These are phyloP conservation scores for Piper betle DNA, from an alignment of 164 flowering plant species.

Conservation along the genomic window DNA sequence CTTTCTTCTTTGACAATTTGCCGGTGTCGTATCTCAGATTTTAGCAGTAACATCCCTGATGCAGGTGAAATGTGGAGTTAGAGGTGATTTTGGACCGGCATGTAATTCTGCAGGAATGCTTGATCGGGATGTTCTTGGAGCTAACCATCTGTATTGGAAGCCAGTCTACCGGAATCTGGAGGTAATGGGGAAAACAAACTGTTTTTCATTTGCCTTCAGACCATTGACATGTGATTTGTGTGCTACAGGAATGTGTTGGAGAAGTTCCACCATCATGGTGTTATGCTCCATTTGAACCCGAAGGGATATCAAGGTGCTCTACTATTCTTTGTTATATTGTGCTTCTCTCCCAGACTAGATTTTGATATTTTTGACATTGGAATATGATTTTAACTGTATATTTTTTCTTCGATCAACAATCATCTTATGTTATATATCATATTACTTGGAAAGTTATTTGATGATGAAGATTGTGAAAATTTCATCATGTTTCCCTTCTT, in stretches of 20 bases:
- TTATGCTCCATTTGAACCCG: conserved; percentile 70
- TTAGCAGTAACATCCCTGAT: background rate
- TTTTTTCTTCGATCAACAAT: too few species aligned
- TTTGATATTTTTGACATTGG: too few species aligned
- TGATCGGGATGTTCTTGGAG: conserved; percentile 50
- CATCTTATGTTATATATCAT: too few species aligned
- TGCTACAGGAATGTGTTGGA: conserved; percentile 40
- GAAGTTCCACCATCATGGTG: conserved; percentile 56
- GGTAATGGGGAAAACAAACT: conserved; percentile 15
- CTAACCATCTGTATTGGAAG: conserved; percentile 41
- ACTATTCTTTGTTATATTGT: background rate
- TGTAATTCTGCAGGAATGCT: conserved; percentile 75
- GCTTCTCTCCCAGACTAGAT: background rate
- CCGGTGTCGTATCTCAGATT: background rate
- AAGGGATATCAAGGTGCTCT: conserved; percentile 62
- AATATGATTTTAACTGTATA: too few species aligned
- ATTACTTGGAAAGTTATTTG: too few species aligned
- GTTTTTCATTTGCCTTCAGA: background rate
- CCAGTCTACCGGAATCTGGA: conserved; percentile 52
- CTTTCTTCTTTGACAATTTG: background rate
- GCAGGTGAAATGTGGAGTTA: conserved; percentile 48
- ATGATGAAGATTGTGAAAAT: too few species aligned
- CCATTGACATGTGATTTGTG: conserved; percentile 3
- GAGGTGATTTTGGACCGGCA: conserved; percentile 69
- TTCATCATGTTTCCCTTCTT: too few species aligned